Evolutionary conservation across 164 flowering plant genomes (phyloP).

Genomic region (Kingdonia uniflora): DNA sequence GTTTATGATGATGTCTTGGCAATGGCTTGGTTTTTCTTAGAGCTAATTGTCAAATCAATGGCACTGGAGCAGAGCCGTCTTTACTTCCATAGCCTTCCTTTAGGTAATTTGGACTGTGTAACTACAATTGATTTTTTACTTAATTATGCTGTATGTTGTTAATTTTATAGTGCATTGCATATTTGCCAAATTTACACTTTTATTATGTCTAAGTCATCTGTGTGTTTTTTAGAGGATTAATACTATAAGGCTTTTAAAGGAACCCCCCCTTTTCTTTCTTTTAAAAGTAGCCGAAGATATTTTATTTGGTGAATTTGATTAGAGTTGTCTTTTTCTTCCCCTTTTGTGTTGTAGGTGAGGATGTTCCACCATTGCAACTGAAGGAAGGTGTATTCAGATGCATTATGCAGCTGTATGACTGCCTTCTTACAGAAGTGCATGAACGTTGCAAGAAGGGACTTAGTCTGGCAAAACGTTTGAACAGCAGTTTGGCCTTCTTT

Average conservation of each 20-base stretch:
- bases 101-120: conserved; percentile 34
- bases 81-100: conserved; percentile 70
- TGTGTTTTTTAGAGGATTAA: too few relatives aligned
- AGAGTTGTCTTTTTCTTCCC: background rate
- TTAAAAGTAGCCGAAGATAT: background rate
- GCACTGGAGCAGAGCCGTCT: conserved; percentile 88
- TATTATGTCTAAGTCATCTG: too few relatives aligned
- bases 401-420: conserved; percentile 90
- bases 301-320: background rate
- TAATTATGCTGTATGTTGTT: too few relatives aligned
- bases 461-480: conserved; percentile 89
- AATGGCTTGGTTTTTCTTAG: conserved; percentile 99
- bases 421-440: conserved; percentile 95
- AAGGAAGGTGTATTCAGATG: conserved; percentile 98
- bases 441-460: conserved; percentile 98
- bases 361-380: conserved; percentile 93
- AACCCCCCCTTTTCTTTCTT: background rate
- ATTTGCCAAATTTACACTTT: too few relatives aligned
- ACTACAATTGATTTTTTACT: too few relatives aligned
- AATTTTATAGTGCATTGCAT: too few relatives aligned
- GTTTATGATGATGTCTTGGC: conserved; percentile 99
- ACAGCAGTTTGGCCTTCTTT: conserved; percentile 95
- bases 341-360: conserved; percentile 54
- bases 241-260: too few relatives aligned
- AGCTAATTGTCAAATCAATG: conserved; percentile 94